Conservation (phyloP, 2,329 filamentous ascomycete species). For the Rosellinia necatrix region DNA sequence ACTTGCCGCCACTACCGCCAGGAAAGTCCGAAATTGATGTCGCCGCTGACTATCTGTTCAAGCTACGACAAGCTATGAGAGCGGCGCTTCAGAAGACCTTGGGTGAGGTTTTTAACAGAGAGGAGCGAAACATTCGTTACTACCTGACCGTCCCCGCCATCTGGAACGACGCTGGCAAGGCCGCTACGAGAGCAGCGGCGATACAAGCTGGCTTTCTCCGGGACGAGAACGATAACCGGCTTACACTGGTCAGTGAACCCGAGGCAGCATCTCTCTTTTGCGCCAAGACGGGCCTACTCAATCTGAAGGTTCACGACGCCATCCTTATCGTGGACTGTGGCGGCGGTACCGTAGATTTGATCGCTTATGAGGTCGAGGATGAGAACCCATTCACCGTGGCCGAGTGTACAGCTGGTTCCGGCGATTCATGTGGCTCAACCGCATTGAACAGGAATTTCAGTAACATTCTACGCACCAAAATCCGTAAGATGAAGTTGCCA, state of each 20-base stretch:
- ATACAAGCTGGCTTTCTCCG: slow-evolving; percentile 96
- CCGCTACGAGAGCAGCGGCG: slow-evolving; percentile 90
- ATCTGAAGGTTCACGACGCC: slow-evolving; percentile 98
- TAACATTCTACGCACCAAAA: slow-evolving; percentile 96
- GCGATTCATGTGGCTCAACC: slow-evolving; percentile 97
- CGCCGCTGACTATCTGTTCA: slow-evolving; percentile 98
- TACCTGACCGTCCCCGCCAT: slow-evolving; percentile 99
- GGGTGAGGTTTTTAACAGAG: slow-evolving; percentile 95
- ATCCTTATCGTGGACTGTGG: slow-evolving; percentile 97
- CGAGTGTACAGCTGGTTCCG: slow-evolving; percentile 95
- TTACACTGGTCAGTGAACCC: slow-evolving; percentile 94
- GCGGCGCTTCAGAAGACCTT: slow-evolving; percentile 94
- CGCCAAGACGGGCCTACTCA: slow-evolving; percentile 92
- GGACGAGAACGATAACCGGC: slow-evolving; percentile 95
- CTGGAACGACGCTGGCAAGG: slow-evolving; percentile 98
- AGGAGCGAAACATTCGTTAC: slow-evolving; percentile 97
- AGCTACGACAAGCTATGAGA: slow-evolving; percentile 95
- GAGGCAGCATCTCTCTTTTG: slow-evolving; percentile 98
- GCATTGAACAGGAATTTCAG: slow-evolving; percentile 97
- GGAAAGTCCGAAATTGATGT: slow-evolving; percentile 99
- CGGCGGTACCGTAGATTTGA: slow-evolving; percentile 97
- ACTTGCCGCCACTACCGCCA: slow-evolving; percentile 92
- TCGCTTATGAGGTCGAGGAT: slow-evolving; percentile 97
- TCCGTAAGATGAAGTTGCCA: slow-evolving; percentile 97
- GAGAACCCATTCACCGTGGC: slow-evolving; percentile 96